Evolutionary conservation across 169 alveolate genomes (phyloP), one percentile per base, ranked within the genome.

Genomic region (Cryptosporidium andersoni): DNA sequence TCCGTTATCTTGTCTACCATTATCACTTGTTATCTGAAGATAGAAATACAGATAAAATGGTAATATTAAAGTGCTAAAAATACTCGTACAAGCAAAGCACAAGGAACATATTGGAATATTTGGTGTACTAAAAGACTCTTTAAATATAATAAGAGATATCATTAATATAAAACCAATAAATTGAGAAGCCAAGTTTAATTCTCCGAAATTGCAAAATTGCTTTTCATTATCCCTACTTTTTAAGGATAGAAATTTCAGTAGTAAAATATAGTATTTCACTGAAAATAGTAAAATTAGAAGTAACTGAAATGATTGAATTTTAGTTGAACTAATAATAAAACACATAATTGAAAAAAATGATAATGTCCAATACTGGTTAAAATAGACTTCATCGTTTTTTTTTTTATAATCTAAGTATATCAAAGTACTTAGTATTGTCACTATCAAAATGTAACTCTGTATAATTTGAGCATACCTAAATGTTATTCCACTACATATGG

Each of bases 111-210:
- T 25, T 25, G 25, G 25, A 25, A 25, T 25, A 25, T 11, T 34
- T 55, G 16, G 48, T 42, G 39, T 12, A 16, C 7, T 8, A 64
- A 43, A 16, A 11, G 39, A 42, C 7, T 11, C 14, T 43, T 45
- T 45, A 43, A 74, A 4, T 40, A 58, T 74, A 14, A 55, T 39
- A 9, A 74, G 43, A 3, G 85, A 74, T 36, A 74, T 56, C 60
- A 74, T 9, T 25, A 74, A 60, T 16, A 48, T 52, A 53, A 43
- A 74, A 9, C 74, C 55, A 43, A 47, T 45, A 34, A 74, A 5
- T 58, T 74, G 85, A 7, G 85, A 74, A 45, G 60, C 45, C 14
- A 74, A 58, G 47, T 74, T 74, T 14, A 74, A 74, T 58, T 74
- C 85, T 39, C 85, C 68, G 48, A 74, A 74, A 47, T 58, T 52